These are phyloP conservation scores for Globisporangium megalacanthum DNA, from an alignment of 352 stramenopile genomes.

Conservation along the genomic window DNA sequence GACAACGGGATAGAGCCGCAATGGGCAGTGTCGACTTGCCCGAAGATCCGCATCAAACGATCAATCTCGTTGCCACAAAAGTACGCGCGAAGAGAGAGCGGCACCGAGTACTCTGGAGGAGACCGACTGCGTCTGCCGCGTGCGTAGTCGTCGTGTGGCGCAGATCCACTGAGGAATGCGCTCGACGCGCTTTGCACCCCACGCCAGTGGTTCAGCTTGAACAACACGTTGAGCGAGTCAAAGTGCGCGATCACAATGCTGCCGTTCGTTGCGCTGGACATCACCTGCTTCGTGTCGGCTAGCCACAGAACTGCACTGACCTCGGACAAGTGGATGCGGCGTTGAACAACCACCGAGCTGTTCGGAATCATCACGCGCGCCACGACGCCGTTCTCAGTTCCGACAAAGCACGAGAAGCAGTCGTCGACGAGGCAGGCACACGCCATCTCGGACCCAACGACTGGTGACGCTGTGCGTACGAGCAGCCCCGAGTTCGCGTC, in stretches of 20 bases:
- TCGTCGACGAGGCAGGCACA: constrained; percentile 29
- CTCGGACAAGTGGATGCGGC: constrained; percentile 19
- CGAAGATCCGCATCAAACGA: constrained; percentile 25
- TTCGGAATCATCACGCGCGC: constrained; percentile 34
- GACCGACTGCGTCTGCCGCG: neutral
- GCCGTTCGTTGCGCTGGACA: constrained; percentile 25
- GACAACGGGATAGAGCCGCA: constrained; percentile 13
- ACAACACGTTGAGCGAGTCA: constrained; percentile 26
- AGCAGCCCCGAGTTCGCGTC: constrained; percentile 17
- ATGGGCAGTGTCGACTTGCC: constrained; percentile 4
- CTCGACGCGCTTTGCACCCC: constrained; percentile 22
- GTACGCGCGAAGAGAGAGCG: constrained; percentile 18
- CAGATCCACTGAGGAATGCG: constrained; percentile 20
- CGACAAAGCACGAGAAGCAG: constrained; percentile 37
- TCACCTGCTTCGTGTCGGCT: constrained; percentile 11
- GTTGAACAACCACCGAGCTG: constrained; percentile 22
- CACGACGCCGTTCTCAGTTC: constrained; percentile 29
- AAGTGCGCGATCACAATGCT: constrained; percentile 27
- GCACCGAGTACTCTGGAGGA: constrained; percentile 22
- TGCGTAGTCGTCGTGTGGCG: neutral
- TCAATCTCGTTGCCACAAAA: constrained; percentile 34
- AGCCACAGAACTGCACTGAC: constrained; percentile 22
- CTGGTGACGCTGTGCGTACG: constrained; percentile 11
- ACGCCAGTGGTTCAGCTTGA: constrained; percentile 40
- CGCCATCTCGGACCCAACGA: constrained; percentile 25